Evolutionary conservation across 495 filamentous ascomycete species (phyloP), one percentile per base, ranked within the genome.

Genomic region (Lindgomyces ingoldianus): DNA sequence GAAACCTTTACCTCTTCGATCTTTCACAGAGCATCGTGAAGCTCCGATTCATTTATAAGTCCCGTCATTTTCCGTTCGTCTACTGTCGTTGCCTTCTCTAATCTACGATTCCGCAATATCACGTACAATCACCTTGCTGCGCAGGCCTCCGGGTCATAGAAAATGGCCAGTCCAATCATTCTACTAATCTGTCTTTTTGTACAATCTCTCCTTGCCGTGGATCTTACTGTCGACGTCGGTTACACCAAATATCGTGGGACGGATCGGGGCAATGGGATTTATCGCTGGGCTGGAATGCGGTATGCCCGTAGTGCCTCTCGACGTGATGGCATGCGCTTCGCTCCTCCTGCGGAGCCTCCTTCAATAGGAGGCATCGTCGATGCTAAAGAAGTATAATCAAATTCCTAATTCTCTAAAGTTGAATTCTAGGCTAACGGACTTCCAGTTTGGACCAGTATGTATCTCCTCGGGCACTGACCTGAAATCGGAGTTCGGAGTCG

Each of bases 201-300:
- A 11, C 62, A 60, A 39, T 55, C 45, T 16, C 44, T 67, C 4
- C 39, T 57, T 26, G 73, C 73, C 41, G 67, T 74, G 14, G 48
- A 70, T 11, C 53, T 62, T 0, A 41, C 66, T 3, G 70, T 75
- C 0, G 64, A 75, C 41, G 64, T 75, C 1, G 61, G 64, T n/a
- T 74, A 76, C 46, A 52, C 73, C 1, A 62, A 59, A n/a, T 74
- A 74, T 61, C 66, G 58, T 3, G 74, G 74, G 16, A 51, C 27
- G 4, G 16, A 79, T 4, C n/a, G 39, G 24, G 30, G 22, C 11
- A 36, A 77, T 62, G 84, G 84, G 19, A 72, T 88, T 46, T 79
- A 78, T 0, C 80, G 86, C 71, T 89, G 85, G 85, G 76, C 87
- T 9, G 87, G 87, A 3, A 82, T 89, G 45, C 84, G 87, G 22